phyloP scores from a whole-genome alignment of 1,284 basidiomycete species.

The Melampsora larici-populina region DNA sequence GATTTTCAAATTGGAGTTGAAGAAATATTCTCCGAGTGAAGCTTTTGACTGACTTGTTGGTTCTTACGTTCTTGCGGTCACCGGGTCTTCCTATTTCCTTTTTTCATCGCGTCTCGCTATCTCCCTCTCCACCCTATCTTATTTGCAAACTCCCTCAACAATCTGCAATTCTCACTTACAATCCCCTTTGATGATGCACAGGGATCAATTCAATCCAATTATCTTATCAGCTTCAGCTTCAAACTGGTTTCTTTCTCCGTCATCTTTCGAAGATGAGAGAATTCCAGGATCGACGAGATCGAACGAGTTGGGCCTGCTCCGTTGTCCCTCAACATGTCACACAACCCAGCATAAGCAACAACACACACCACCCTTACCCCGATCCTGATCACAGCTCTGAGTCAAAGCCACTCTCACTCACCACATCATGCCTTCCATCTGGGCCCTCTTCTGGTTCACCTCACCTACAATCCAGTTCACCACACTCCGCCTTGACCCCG shows the following conservation, averaged over 20 bases:
- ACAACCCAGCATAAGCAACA: background rate
- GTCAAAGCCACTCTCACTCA: conserved; percentile 22
- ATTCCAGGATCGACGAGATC: conserved; percentile 43
- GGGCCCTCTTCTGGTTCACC: conserved; percentile 13
- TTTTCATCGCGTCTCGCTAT: conserved; percentile 1
- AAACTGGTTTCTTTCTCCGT: background rate
- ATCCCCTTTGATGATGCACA: background rate
- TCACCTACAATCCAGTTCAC: conserved; percentile 30
- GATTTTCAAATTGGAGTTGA: background rate
- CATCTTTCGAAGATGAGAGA: conserved; percentile 20
- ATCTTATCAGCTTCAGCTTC: conserved; percentile 5
- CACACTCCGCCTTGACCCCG: conserved; percentile 23
- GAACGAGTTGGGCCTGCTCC: conserved; percentile 42
- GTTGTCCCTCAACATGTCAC: conserved; percentile 27
- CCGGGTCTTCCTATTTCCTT: background rate
- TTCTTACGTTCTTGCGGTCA: background rate
- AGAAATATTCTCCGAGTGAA: background rate
- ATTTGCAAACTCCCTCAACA: background rate
- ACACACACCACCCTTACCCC: conserved; percentile 29
- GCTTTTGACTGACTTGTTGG: background rate
- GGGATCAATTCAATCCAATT: background rate
- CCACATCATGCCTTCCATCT: background rate
- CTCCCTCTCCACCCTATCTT: background rate
- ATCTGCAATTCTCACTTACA: background rate
- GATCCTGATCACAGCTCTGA: conserved; percentile 31